Base-by-base conservation (phyloP, 768 basidiomycete genomes). In the Phlebiopsis flavidoalba region DNA sequence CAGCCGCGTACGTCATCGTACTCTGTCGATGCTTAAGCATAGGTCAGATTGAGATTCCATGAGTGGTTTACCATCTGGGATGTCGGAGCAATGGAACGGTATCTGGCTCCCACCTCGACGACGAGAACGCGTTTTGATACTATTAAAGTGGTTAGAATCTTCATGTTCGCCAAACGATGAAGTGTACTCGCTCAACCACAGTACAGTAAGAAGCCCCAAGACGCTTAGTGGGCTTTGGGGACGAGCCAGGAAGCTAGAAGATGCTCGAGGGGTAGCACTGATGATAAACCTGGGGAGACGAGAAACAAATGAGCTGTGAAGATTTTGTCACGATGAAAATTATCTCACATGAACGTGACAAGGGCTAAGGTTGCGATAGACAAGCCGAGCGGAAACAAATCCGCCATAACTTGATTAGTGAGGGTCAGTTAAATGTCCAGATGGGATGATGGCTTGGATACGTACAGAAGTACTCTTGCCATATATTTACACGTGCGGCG, bases 41-140 rank as follows among this genome's bases (percentile, higher is more conserved):
- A 5, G 5, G 4, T 31, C 33, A 17, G 10, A 12, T 14, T 10
- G 24, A 31, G 8, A 5, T 14, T 49, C 48, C 6, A 31, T 5
- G 48, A 17, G 40, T 10, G 15, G 63, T 75, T 24, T 33, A 81
- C 83, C 78, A 55, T 60, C 65, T 26, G 83, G 82, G 45, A 85
- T 84, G 49, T 71, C 62, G 49, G 72, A 70, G 71, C 85, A 86
- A 46, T 74, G 67, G 57, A 80, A 70, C 15, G 82, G 80, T 22
- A 82, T 72, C 47, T 74, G 67, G 26, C 69, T 70, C 84, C n/a
- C 84, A 87, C 37, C 84, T 79, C 14, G 80, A 76, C 17, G 82
- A 84, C 0, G 84, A 85, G 70, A 87, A 86, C 14, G 79, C 77
- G 65, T 82, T n/a, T 85, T 77, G 83, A 82, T 0, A 76, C 83